These are phyloP conservation scores for Chenopodium quinoa DNA, from an alignment of 148 eudicot species.

Conservation along the genomic window DNA sequence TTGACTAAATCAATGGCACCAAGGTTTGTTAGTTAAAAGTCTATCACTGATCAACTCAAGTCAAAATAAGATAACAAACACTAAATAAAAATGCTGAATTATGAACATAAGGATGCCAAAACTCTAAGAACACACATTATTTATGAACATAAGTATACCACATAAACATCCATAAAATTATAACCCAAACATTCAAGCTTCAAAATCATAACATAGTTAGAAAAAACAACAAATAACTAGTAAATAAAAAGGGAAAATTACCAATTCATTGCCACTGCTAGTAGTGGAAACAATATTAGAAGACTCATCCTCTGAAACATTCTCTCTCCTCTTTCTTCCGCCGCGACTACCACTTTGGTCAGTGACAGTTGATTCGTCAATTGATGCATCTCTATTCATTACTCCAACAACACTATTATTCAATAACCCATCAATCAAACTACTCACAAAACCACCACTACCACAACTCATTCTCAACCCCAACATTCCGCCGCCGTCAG, in stretches of 20 bases:
- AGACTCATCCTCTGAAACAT: conserved; percentile 47
- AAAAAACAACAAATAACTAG: not conserved
- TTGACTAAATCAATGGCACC: conserved; percentile 20
- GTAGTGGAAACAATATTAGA: conserved; percentile 54
- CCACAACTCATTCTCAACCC: conserved; percentile 60
- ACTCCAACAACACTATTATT: conserved; percentile 13
- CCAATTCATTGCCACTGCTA: conserved; percentile 60
- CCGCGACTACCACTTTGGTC: conserved; percentile 61
- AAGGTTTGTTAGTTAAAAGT: not conserved
- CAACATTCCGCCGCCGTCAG: conserved; percentile 30
- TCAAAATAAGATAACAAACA: conserved; percentile 5
- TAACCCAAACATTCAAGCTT: not conserved
- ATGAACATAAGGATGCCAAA: conserved; percentile 1
- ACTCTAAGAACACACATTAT: not conserved
- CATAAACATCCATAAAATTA: not conserved
- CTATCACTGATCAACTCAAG: conserved; percentile 11
- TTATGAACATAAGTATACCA: not conserved
- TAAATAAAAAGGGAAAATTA: conserved; percentile 21
- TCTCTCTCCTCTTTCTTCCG: conserved; percentile 50
- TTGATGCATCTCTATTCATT: conserved; percentile 40
- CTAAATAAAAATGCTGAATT: conserved; percentile 1
- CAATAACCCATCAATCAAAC: conserved; percentile 32
- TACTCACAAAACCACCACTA: conserved; percentile 40
- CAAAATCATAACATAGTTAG: not conserved
- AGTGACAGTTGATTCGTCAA: conserved; percentile 75